Percentiles rank a stretch among this genome's conserved stretches.
Evolutionary conservation across 1,284 basidiomycete species (phyloP).

Genomic region (Cerrena zonata): DNA sequence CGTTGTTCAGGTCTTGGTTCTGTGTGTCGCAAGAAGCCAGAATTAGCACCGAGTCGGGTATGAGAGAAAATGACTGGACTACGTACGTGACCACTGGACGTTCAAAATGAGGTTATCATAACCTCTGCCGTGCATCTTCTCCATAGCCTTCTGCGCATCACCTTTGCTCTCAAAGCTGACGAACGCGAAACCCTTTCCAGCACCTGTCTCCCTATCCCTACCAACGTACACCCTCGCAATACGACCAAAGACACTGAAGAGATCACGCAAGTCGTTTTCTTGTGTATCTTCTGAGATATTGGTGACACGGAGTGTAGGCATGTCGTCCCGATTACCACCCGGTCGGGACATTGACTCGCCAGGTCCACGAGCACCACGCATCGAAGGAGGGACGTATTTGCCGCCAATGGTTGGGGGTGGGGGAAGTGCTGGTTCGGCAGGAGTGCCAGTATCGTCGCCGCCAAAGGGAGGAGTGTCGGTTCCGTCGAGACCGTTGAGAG

Average conservation of each 20-base stretch:
- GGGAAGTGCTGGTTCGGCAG: slow-evolving; percentile 39
- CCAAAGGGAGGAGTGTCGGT: slow-evolving; percentile 50
- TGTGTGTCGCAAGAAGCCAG: slow-evolving; percentile 11
- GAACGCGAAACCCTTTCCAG: slow-evolving; percentile 93
- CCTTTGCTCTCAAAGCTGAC: slow-evolving; percentile 87
- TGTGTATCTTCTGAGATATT: slow-evolving; percentile 95
- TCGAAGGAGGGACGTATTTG: slow-evolving; percentile 91
- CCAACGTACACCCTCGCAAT: slow-evolving; percentile 91
- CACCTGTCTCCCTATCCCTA: slow-evolving; percentile 89
- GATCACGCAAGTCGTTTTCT: slow-evolving; percentile 88
- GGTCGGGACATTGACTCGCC: slow-evolving; percentile 78
- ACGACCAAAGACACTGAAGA: slow-evolving; percentile 82
- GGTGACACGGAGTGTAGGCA: slow-evolving; percentile 94
- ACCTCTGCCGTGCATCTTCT: slow-evolving; percentile 89
- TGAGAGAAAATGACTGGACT: neutral
- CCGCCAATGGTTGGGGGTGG: slow-evolving; percentile 42
- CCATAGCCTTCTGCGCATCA: slow-evolving; percentile 82
- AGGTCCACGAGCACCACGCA: slow-evolving; percentile 69
- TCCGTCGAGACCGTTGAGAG: slow-evolving; percentile 72
- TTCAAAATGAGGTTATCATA: slow-evolving; percentile 86
- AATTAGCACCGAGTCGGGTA: neutral
- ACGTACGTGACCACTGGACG: slow-evolving; percentile 76
- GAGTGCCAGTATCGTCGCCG: slow-evolving; percentile 45
- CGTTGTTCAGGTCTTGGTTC: slow-evolving; percentile 33
- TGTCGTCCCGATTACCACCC: slow-evolving; percentile 71